Percentiles rank a stretch among this genome's conserved stretches.
These are phyloP conservation scores for Aspergillus ellipticus DNA, from an alignment of 495 filamentous ascomycete genomes.

Conservation along the genomic window DNA sequence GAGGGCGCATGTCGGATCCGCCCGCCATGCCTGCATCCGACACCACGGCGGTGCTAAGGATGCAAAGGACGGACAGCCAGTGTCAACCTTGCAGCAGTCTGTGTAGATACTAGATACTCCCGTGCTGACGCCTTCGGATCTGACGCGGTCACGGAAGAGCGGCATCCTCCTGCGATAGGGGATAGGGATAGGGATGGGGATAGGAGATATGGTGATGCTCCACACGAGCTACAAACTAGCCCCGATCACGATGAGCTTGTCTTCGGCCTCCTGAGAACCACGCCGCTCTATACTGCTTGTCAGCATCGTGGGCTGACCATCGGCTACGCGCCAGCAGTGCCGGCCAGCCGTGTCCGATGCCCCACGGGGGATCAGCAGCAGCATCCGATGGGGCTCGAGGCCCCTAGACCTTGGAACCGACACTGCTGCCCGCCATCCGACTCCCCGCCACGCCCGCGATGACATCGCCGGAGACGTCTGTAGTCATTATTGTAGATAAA, in stretches of 20 bases:
- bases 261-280: neutral
- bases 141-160: neutral
- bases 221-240: neutral
- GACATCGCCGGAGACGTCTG: neutral
- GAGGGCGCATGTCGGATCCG: neutral
- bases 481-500: neutral
- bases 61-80: neutral
- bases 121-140: neutral
- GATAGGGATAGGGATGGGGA: too few relatives aligned
- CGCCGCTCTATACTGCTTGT: neutral
- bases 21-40: neutral
- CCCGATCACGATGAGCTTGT: neutral
- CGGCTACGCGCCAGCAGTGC: conserved; percentile 4
- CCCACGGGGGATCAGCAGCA: conserved; percentile 9
- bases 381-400: conserved; percentile 13
- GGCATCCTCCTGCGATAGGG: too few relatives aligned
- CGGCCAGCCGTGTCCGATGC: conserved; percentile 6
- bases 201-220: neutral
- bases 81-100: neutral
- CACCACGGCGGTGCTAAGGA: too few relatives aligned
- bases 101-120: too few relatives aligned
- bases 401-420: conserved; percentile 18
- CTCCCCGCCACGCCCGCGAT: conserved; percentile 1
- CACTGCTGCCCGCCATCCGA: conserved; percentile 12
- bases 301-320: neutral